phyloP scores from a whole-genome alignment of 1,284 basidiomycete genomes.

The Trichosporon inkin region DNA sequence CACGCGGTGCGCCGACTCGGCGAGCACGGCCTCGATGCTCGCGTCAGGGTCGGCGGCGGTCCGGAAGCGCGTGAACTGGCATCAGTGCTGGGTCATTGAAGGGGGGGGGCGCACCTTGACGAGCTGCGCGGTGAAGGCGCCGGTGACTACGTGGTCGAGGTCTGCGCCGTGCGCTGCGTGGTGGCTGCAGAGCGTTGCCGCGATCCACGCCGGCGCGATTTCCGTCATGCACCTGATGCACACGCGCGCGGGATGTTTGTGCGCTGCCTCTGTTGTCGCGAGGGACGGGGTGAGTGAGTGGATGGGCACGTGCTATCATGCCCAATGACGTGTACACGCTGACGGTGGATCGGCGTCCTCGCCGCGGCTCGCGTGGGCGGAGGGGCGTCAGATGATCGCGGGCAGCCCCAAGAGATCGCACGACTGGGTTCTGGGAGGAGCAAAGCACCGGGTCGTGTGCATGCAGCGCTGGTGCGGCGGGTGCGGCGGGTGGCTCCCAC shows the following conservation, averaged over 20 bases:
- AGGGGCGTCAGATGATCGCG: too few relatives aligned
- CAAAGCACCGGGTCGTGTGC: too few relatives aligned
- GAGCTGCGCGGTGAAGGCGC: slow-evolving; percentile 27
- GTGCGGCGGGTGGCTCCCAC: too few relatives aligned
- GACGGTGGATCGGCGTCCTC: background rate
- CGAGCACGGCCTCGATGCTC: slow-evolving; percentile 21
- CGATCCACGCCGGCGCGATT: slow-evolving; percentile 28
- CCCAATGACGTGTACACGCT: background rate
- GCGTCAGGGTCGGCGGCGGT: slow-evolving; percentile 12
- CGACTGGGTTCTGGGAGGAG: too few relatives aligned
- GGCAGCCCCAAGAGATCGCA: too few relatives aligned
- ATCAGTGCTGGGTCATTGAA: background rate
- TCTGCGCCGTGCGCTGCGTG: slow-evolving; percentile 34
- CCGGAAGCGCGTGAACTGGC: slow-evolving; percentile 28
- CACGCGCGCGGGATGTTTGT: background rate
- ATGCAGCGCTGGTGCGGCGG: too few relatives aligned
- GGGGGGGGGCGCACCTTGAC: slow-evolving; percentile 24
- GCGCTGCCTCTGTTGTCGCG: too few relatives aligned
- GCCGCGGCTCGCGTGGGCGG: too few relatives aligned
- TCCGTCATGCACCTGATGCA: slow-evolving; percentile 1
- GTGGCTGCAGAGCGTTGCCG: slow-evolving; percentile 25
- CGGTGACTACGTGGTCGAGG: slow-evolving; percentile 13
- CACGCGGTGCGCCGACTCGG: slow-evolving; percentile 31
- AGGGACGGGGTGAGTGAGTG: too few relatives aligned
- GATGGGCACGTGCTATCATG: too few relatives aligned